Base-by-base conservation (phyloP, 345 rosid genomes). In the Adansonia digitata region DNA sequence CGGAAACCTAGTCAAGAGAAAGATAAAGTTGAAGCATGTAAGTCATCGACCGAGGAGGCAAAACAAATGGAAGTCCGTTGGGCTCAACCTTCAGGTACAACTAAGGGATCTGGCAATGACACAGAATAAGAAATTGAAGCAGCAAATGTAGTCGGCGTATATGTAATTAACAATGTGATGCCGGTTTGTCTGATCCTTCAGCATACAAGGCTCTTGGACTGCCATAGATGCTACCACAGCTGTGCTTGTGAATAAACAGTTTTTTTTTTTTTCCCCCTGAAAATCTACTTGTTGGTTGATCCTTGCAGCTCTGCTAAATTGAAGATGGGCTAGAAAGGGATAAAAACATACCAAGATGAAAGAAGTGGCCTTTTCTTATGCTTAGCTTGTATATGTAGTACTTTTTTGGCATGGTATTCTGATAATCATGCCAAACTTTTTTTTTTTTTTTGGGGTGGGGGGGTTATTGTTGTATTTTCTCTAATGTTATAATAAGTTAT, bases 41-140 rank as follows among this genome's bases (percentile, higher is more conserved):
- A 79, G 70, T 73, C 72, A 18, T n/a, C n/a, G n/a, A 63, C 51
- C 0, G 74, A 78, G 75, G 83, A 49, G 59, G 74, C 40, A 22
- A 82, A 81, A 64, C 86, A 79, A 71, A 17, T 76, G 40, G 84
- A 84, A 77, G 55, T 79, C 72, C 78, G 48, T 14, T 63, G 78
- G 82, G 69, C 77, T 77, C 76, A 59, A 74, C 69, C 81, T 53
- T 67, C 73, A 4, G 73, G 68, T 60, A 62, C 82, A 61, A 78
- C 60, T 59, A 69, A 52, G 40, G 77, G 66, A 76, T 71, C 82
- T 63, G 82, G 57, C 63, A 81, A 79, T 63, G 86, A 85, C 71
- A 82, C 51, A 72, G 51, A 72, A 2, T 85, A 79, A 76, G 57
- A 69, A 49, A 24, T 7, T 52, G 74, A 35, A 79, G 74, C 77